Evolutionary conservation across 176 grass and related monocot genomes (phyloP).

Genomic region (Phragmites australis): DNA sequence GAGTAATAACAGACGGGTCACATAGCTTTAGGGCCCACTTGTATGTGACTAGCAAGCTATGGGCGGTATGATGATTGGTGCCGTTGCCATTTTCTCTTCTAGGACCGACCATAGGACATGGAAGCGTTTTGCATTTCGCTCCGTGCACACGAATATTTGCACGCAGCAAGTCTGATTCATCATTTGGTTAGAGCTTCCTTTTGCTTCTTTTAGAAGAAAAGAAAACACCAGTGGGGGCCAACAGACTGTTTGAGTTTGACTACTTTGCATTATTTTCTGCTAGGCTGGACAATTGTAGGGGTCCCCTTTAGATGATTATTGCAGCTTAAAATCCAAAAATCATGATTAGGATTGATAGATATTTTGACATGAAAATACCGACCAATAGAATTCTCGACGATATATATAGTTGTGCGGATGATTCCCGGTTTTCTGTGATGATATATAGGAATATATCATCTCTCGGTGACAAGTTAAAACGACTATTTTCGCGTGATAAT

Average conservation of each 20-base stretch:
- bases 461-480: too few relatives aligned
- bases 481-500: too few relatives aligned
- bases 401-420: too few relatives aligned
- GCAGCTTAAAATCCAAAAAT: not conserved
- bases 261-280: not conserved
- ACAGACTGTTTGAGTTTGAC: conserved; percentile 36
- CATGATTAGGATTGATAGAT: not conserved
- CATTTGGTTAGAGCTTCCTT: not conserved
- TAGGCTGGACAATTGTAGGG: not conserved
- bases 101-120: not conserved
- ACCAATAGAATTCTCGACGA: not conserved
- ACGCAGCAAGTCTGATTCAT: not conserved
- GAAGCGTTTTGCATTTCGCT: not conserved
- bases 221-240: conserved; percentile 19
- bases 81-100: not conserved
- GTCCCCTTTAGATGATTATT: not conserved
- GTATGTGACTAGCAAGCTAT: too few relatives aligned
- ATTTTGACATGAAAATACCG: not conserved
- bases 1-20: not conserved
- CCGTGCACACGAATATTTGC: not conserved
- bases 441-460: too few relatives aligned
- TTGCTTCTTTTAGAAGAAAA: not conserved
- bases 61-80: fast-evolving
- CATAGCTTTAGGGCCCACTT: fast-evolving
- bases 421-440: too few relatives aligned